Percentiles rank a stretch among this genome's conserved stretches.
Conservation (phyloP, 352 stramenopile species). For the Pythium vanterpoolii region DNA sequence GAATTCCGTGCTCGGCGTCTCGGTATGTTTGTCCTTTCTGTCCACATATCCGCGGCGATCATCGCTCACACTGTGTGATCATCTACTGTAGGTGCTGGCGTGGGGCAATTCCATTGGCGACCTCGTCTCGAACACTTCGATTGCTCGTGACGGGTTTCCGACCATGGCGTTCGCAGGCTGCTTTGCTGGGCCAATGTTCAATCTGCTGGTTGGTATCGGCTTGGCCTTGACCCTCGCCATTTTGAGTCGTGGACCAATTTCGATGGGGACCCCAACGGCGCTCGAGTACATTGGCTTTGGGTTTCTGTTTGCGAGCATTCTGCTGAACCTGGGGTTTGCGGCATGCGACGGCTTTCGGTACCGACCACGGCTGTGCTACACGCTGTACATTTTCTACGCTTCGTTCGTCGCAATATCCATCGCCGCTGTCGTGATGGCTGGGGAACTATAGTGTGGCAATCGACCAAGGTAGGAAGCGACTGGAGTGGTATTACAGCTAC, state of each 20-base stretch:
- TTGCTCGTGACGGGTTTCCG: constrained; percentile 73
- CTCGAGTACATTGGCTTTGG: constrained; percentile 69
- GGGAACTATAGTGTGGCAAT: constrained; percentile 2
- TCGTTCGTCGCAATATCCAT: constrained; percentile 71
- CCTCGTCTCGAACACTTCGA: constrained; percentile 75
- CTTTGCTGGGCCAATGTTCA: constrained; percentile 82
- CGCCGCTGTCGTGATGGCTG: constrained; percentile 30
- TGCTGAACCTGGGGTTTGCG: constrained; percentile 60
- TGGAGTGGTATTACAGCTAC: constrained; percentile 12
- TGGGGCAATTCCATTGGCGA: constrained; percentile 83
- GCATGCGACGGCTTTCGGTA: constrained; percentile 64
- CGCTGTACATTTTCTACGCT: constrained; percentile 50
- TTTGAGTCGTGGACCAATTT: constrained; percentile 44
- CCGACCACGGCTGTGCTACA: constrained; percentile 53
- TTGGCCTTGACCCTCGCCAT: constrained; percentile 66
- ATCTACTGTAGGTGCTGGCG: constrained; percentile 46
- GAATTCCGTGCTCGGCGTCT: constrained; percentile 71
- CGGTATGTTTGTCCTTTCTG: constrained; percentile 31
- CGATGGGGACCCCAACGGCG: constrained; percentile 47
- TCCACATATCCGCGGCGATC: neutral
- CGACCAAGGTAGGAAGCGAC: neutral
- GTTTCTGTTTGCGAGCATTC: constrained; percentile 59
- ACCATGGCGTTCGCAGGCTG: constrained; percentile 83
- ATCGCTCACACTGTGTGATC: neutral
- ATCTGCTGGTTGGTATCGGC: constrained; percentile 68